Conservation (phyloP, 441 rosid genomes). For the Adansonia gregorii region DNA sequence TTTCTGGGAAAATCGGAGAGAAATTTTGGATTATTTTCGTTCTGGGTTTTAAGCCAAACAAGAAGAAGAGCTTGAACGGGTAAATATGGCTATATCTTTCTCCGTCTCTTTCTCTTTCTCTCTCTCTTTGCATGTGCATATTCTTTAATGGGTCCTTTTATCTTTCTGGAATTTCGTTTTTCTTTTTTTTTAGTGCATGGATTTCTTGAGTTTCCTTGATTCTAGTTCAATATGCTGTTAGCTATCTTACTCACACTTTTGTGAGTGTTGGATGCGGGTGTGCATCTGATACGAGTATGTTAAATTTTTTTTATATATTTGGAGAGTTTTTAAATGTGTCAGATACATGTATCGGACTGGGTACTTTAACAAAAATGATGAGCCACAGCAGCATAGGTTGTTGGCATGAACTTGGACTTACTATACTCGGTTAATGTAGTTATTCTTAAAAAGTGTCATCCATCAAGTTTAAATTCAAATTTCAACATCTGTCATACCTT, state of each 20-base stretch:
- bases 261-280: too few relatives aligned
- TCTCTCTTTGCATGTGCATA: not conserved
- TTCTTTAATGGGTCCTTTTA: not conserved
- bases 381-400: not conserved
- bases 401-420: not conserved
- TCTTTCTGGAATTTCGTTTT: not conserved
- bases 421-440: too few relatives aligned
- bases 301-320: too few relatives aligned
- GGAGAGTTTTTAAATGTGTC: too few relatives aligned
- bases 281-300: too few relatives aligned
- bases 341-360: too few relatives aligned
- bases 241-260: too few relatives aligned
- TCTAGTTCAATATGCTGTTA: not conserved
- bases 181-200: not conserved
- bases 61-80: constrained; percentile 16
- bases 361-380: too few relatives aligned
- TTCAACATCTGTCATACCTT: too few relatives aligned
- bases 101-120: not conserved
- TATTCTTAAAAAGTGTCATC: too few relatives aligned
- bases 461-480: too few relatives aligned
- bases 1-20: not conserved
- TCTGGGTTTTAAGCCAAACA: not conserved
- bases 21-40: not conserved
- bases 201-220: not conserved
- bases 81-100: not conserved